Base-by-base conservation (phyloP, 2,329 filamentous ascomycete genomes). In the Diaporthe capsici region DNA sequence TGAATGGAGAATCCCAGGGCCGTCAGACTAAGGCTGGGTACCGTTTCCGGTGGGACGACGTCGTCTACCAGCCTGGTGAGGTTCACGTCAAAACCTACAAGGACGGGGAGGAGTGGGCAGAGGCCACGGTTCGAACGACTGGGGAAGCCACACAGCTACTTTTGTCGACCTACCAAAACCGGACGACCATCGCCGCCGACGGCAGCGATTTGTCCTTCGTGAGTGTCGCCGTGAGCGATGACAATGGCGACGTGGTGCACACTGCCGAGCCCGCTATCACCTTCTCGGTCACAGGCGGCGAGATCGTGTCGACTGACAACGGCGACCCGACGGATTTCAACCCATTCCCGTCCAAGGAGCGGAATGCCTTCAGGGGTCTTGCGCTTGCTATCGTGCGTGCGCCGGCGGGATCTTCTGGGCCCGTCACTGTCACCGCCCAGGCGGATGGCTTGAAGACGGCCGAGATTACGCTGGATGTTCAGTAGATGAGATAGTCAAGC, bases 21-120 rank as follows among this genome's bases (percentile, higher is more conserved):
- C 80, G 85, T 0, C 77, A 83, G 75, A 84, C 80, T 76, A 84
- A 82, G 71, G 82, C 74, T 0, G 68, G 81, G 39, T 90, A 88
- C 77, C 86, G 88, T 34, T 86, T 90, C 78, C 85, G 88, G 4
- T 90, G 88, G 88, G 87, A 90, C 77, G 80, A 87, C 3, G 84
- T 90, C 2, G 79, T 80, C 1, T 91, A 90, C 78, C 76, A 84
- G 55, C 82, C 88, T 0, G 88, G 88, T 7, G 83, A 88, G 57
- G 74, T 90, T n/a, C 80, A 78, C 31, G 88, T 90, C 1, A 84
- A 87, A 2, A 82, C 87, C 0, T 90, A 87, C 80, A 89, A 87
- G 80, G 81, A 85, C 49, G 88, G 88, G 0, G 78, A 79, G 31
- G 78, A 82, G 67, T 90, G 89, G 89, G 88, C 87, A 2, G 81